Evolutionary conservation across 192 early-diverging fungal genomes (phyloP).

Genomic region (Anaeromyces robustus): DNA sequence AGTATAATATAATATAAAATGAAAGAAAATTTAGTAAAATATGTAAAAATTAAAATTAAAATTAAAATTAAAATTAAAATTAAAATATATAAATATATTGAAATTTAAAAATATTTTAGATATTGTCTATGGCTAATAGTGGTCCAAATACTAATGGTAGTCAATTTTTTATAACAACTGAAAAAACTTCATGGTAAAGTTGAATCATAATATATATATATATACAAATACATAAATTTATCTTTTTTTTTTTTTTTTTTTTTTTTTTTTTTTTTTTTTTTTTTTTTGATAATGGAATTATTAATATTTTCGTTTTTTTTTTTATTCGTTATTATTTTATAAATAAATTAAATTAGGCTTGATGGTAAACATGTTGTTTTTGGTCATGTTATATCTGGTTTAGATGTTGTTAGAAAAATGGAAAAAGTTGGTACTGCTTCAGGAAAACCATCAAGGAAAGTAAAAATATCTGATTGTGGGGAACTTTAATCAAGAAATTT

Average conservation of each 20-base stretch:
- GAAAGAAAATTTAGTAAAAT: too few species aligned
- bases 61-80: too few species aligned
- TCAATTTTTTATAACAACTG: neutral
- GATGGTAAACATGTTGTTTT: neutral
- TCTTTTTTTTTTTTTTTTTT: neutral
- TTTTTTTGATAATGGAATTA: neutral
- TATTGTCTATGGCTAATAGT: neutral
- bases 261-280: neutral
- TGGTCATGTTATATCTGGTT: neutral
- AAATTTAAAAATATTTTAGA: too few species aligned
- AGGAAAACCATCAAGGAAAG: constrained; percentile 15
- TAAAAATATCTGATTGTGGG: constrained; percentile 17
- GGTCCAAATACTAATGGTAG: neutral
- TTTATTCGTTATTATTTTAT: too few species aligned
- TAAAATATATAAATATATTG: too few species aligned
- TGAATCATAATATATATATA: too few species aligned
- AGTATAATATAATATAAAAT: too few species aligned
- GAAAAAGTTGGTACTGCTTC: constrained; percentile 11
- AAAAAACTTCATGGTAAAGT: neutral
- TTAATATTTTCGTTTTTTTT: too few species aligned
- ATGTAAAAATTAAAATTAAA: too few species aligned
- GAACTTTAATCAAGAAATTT: constrained; percentile 4
- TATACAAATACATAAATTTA: too few species aligned
- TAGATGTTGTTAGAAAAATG: constrained; percentile 25
- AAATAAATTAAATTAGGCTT: neutral